A percentile compares a stretch with the other conserved stretches of the same genome.
Evolutionary conservation across 129 eudicot genomes (phyloP).

Genomic region (Flaveria robusta): DNA sequence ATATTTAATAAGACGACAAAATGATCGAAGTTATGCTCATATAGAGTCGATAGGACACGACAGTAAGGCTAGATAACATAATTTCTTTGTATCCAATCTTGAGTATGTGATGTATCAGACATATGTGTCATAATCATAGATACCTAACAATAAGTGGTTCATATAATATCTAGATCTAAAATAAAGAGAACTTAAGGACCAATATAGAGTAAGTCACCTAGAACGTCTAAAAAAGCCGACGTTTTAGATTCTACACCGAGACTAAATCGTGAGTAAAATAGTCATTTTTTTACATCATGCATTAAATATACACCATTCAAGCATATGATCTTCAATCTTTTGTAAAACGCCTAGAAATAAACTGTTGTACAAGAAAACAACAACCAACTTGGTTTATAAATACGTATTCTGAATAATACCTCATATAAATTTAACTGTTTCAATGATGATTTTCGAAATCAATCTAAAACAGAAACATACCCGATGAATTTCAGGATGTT

Average conservation of each 20-base stretch:
- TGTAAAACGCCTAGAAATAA: neutral
- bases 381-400: neutral
- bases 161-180: neutral
- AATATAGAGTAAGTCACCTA: no score
- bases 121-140: neutral
- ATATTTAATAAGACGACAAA: neutral
- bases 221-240: no score
- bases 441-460: neutral
- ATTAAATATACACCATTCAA: no score
- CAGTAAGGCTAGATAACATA: conserved; percentile 2
- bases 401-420: neutral
- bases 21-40: neutral
- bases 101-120: neutral
- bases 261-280: no score
- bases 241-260: no score
- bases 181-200: neutral
- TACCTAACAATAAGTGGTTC: neutral
- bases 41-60: conserved; percentile 1
- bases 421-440: neutral
- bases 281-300: neutral
- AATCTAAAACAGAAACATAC: conserved; percentile 32
- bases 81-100: neutral
- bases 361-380: neutral
- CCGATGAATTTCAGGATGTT: conserved; percentile 95
- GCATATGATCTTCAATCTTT: no score